Evolutionary conservation across 1,284 basidiomycete genomes (phyloP).

Genomic region (Golubevia pallescens): DNA sequence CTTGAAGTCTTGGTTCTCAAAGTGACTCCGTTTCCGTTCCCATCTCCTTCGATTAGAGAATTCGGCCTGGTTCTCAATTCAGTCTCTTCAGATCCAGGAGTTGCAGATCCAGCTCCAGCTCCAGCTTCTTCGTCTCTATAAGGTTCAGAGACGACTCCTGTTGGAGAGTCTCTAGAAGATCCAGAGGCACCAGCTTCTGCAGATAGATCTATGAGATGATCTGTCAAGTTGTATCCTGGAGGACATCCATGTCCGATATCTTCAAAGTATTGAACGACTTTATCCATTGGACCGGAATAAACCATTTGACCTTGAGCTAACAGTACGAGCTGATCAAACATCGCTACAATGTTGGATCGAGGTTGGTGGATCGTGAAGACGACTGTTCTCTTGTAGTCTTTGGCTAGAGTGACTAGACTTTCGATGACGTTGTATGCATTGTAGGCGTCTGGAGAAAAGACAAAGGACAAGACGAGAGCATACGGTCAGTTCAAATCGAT

Average conservation of each 20-base stretch:
- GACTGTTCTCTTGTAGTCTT: conserved; percentile 90
- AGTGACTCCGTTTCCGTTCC: not conserved
- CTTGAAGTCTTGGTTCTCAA: conserved; percentile 73
- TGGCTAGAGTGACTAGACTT: conserved; percentile 81
- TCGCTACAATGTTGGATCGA: conserved; percentile 92
- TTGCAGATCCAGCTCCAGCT: no score
- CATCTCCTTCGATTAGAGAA: conserved; percentile 71
- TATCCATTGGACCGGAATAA: conserved; percentile 77
- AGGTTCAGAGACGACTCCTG: not conserved
- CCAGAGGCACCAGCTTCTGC: conserved; percentile 11
- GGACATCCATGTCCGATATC: conserved; percentile 83
- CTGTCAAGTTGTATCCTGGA: conserved; percentile 94
- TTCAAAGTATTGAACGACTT: conserved; percentile 81
- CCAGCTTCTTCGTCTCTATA: conserved; percentile 6
- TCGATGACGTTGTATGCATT: conserved; percentile 95
- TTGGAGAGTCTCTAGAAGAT: conserved; percentile 16
- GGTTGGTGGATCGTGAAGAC: conserved; percentile 98
- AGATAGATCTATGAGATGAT: conserved; percentile 66
- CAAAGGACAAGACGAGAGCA: no score
- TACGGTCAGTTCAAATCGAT: no score
- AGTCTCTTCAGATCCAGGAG: conserved; percentile 65
- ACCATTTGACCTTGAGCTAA: conserved; percentile 82
- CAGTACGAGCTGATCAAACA: conserved; percentile 90
- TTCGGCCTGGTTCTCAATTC: conserved; percentile 69
- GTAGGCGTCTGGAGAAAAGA: conserved; percentile 71